Conservation (phyloP, 352 stramenopile genomes). For the Globisporangium nagaii region DNA sequence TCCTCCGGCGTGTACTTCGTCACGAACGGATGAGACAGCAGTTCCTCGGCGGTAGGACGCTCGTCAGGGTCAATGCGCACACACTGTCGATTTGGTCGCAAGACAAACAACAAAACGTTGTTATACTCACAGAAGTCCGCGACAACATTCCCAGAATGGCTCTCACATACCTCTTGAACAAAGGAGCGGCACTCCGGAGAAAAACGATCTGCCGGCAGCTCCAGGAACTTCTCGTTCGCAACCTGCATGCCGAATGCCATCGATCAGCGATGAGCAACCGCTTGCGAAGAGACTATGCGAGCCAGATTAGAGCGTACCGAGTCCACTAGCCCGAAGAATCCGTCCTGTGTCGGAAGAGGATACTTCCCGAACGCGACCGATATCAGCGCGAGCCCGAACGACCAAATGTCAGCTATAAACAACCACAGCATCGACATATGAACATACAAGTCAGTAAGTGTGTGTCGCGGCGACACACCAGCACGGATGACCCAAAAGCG, state of each 20-base stretch:
- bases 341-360: constrained; percentile 78
- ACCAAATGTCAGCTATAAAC: constrained; percentile 73
- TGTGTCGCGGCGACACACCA: no score
- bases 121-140: neutral
- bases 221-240: constrained; percentile 69
- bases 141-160: neutral
- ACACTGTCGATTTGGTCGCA: constrained; percentile 42
- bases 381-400: constrained; percentile 72
- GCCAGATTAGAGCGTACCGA: constrained; percentile 21
- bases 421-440: neutral
- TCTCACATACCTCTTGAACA: constrained; percentile 41
- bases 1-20: constrained; percentile 60
- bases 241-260: constrained; percentile 34
- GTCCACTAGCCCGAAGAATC: constrained; percentile 86
- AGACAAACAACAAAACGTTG: neutral
- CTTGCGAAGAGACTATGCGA: neutral
- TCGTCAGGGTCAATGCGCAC: constrained; percentile 60
- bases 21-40: constrained; percentile 73
- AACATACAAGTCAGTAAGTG: neutral
- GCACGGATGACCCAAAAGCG: neutral
- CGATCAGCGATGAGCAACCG: neutral
- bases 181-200: constrained; percentile 71
- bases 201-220: constrained; percentile 55
- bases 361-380: constrained; percentile 82
- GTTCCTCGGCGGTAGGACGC: constrained; percentile 49